Conservation (phyloP, 176 grass and related monocot genomes). For the Juncus effusus region DNA sequence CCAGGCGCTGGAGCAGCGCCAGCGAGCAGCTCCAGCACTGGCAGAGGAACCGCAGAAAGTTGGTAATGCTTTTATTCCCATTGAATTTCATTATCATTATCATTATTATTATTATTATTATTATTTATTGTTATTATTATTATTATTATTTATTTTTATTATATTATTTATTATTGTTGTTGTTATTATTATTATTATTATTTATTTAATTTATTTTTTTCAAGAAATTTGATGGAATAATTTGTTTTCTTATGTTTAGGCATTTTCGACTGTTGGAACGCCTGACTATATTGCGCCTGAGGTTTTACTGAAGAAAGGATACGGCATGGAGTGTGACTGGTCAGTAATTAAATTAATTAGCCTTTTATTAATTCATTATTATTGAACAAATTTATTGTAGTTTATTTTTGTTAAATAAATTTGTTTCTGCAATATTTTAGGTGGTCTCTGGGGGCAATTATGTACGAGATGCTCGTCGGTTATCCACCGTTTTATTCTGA, state of each 20-base stretch:
- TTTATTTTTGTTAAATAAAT: neutral
- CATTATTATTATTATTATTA: conserved; percentile 22
- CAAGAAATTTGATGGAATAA: no score
- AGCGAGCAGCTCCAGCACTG: conserved; percentile 94
- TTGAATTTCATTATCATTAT: neutral
- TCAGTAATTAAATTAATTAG: conserved; percentile 27
- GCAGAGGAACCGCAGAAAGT: conserved; percentile 90
- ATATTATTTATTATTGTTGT: neutral
- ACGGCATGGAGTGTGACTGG: conserved; percentile 99
- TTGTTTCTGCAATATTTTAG: conserved; percentile 28
- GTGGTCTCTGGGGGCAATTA: conserved; percentile 97
- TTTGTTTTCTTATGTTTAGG: conserved; percentile 28
- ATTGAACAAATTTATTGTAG: neutral
- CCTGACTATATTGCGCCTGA: conserved; percentile 99
- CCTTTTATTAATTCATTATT: neutral
- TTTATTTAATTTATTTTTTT: no score
- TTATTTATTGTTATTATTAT: neutral
- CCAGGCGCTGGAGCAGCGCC: conserved; percentile 78
- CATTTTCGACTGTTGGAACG: conserved; percentile 97
- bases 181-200: no score
- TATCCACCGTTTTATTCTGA: conserved; percentile 95
- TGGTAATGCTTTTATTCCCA: conserved; percentile 44
- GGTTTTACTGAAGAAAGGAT: conserved; percentile 98
- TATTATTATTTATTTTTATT: conserved; percentile 16
- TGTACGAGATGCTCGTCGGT: conserved; percentile 99